Evolutionary conservation across 2,329 filamentous ascomycete genomes (phyloP), one percentile per base, ranked within the genome.

Genomic region (Emericellopsis cladophorae): DNA sequence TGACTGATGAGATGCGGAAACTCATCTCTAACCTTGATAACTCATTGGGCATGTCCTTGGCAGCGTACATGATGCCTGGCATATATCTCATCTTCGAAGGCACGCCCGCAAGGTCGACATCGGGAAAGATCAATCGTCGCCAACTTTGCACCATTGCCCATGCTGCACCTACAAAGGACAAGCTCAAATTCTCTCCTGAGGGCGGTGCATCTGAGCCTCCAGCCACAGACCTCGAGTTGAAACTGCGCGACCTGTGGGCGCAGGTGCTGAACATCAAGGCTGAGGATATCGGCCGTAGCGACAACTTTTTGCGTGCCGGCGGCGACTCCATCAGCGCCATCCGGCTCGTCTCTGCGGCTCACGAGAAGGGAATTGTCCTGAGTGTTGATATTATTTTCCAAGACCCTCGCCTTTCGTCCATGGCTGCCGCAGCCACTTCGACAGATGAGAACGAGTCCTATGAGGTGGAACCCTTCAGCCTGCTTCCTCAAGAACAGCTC

Each of bases 251-350:
- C 16, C 42, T 58, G 16, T 65, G 61, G 61, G 39, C 44, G 31
- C 48, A 52, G 29, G 42, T 62, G 4, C 51, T 64, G 2, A 55
- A 54, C 11, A 42, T 49, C 1, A 52, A 56, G 8, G 40, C 49
- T 7, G 24, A 40, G 10, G 51, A 56, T 6, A 45, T 63, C 23
- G 47, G 53, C 1, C 48, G 53, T 2, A 45, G 54, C 2, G 59
- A 62, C 45, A 59, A 56, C 50, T 68, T 68, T 53, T 60, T 68
- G 46, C 54, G 52, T 0, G 53, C 66, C 4, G 65, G 65, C 2
- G 65, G 67, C 5, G 66, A 70, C 50, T 70, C 67, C 0, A 54
- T 70, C 8, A 55, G 56, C 9, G 65, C 66, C 1, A 69, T 70
- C 64, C 60, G 57, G 40, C 51, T 69, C 3, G 63, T 66, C 2